Conservation (phyloP, 225 moss, liverwort and hornwort genomes). For the Pseudisothecium myosuroides region DNA sequence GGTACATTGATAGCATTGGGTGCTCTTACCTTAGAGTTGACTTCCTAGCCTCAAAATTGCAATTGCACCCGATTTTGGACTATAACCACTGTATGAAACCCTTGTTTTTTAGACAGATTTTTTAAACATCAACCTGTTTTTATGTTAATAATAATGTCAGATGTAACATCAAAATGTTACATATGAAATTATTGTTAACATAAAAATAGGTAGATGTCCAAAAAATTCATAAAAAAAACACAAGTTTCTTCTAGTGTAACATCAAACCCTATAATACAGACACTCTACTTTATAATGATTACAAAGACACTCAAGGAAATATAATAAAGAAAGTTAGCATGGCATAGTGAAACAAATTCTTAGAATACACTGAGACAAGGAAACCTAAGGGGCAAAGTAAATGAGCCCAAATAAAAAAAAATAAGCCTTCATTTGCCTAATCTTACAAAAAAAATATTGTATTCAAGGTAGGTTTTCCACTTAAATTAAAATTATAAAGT, state of each 20-base stretch:
- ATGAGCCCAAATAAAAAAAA: neutral
- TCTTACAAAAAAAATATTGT: neutral
- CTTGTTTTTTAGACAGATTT: no score
- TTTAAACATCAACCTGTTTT: no score
- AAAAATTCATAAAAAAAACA: no score
- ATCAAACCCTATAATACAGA: neutral
- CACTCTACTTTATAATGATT: neutral
- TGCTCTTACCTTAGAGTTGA: no score
- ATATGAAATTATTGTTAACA: no score
- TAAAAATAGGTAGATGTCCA: no score
- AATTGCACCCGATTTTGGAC: neutral
- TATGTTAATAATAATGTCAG: no score
- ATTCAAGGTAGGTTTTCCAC: fast-evolving
- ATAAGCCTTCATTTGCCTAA: neutral
- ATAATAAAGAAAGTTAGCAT: neutral
- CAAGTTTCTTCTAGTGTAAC: no score
- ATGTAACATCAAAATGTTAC: no score
- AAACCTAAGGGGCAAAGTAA: neutral
- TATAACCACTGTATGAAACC: no score
- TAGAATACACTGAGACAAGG: fast-evolving
- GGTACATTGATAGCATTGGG: no score
- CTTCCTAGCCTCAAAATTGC: neutral
- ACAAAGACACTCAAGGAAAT: neutral
- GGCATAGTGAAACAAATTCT: neutral
- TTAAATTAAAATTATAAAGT: neutral